Conservation (phyloP, 352 stramenopile genomes). For the Phytophthora sp. region DNA sequence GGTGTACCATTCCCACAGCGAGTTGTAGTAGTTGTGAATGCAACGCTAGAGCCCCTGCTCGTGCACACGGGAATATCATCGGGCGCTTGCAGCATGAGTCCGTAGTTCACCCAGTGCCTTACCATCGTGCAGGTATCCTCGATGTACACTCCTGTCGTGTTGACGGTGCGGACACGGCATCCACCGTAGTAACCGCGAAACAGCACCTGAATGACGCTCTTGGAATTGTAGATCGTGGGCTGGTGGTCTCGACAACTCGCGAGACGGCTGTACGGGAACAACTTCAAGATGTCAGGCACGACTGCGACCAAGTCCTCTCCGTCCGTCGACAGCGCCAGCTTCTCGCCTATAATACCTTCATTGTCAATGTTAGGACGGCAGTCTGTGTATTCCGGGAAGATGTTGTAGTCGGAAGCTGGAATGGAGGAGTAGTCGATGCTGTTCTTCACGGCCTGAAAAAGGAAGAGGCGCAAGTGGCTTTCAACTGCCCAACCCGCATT, state of each 20-base stretch:
- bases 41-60: constrained; percentile 15
- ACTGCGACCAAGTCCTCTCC: constrained; percentile 26
- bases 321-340: constrained; percentile 15
- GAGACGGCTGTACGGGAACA: constrained; percentile 31
- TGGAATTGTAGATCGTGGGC: constrained; percentile 24
- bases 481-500: constrained; percentile 26
- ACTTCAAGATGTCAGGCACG: constrained; percentile 29
- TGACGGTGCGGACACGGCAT: constrained; percentile 19
- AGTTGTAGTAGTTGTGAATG: constrained; percentile 38
- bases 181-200: constrained; percentile 33
- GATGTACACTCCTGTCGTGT: constrained; percentile 25
- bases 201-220: constrained; percentile 21
- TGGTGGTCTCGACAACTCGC: constrained; percentile 3
- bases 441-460: constrained; percentile 29
- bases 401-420: constrained; percentile 27
- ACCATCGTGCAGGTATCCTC: constrained; percentile 18
- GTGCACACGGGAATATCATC: constrained; percentile 25
- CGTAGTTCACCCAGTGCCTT: constrained; percentile 27
- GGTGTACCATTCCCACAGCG: constrained; percentile 32
- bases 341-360: constrained; percentile 16
- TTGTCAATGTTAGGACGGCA: constrained; percentile 18
- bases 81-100: constrained; percentile 28
- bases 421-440: constrained; percentile 37
- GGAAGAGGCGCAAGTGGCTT: constrained; percentile 24
- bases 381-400: constrained; percentile 34